A percentile compares a stretch with the other conserved stretches of the same genome.
Evolutionary conservation across 768 basidiomycete genomes (phyloP).

Genomic region (Harrya chromipes): DNA sequence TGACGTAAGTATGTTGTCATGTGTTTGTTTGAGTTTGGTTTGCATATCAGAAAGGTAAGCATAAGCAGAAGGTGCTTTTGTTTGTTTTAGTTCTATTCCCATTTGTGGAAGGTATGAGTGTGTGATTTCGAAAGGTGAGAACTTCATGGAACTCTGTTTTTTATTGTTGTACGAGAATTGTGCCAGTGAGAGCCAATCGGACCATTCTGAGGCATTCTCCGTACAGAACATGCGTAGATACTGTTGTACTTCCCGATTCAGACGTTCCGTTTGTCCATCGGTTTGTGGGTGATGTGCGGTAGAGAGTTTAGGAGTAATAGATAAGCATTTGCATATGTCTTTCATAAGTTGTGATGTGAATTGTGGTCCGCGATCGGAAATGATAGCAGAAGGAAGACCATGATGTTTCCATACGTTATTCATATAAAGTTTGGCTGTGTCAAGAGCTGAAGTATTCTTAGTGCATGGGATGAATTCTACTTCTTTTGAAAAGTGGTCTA

Average conservation of each 20-base stretch:
- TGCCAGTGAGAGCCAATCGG: too few species aligned
- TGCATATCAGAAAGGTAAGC: too few species aligned
- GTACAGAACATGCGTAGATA: not conserved
- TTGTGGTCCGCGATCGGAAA: not conserved
- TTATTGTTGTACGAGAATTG: too few species aligned
- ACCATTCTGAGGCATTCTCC: too few species aligned
- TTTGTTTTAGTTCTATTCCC: too few species aligned
- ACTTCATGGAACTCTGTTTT: too few species aligned
- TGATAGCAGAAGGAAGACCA: not conserved
- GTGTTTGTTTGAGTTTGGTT: too few species aligned
- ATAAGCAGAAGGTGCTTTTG: too few species aligned
- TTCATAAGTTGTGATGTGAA: not conserved
- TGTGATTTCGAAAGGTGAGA: not conserved
- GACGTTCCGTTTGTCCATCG: conserved; percentile 33
- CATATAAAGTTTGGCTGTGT: not conserved
- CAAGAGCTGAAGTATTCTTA: not conserved
- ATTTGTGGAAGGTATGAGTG: too few species aligned
- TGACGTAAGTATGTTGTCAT: too few species aligned
- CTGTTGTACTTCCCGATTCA: not conserved
- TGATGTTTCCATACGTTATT: not conserved
- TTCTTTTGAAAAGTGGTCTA: not conserved
- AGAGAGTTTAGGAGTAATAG: conserved; percentile 21
- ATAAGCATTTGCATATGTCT: not conserved
- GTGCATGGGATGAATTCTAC: not conserved
- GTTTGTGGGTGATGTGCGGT: conserved; percentile 39